Base-by-base conservation (phyloP, 176 grass and related monocot genomes). In the Saccharum spontaneum region DNA sequence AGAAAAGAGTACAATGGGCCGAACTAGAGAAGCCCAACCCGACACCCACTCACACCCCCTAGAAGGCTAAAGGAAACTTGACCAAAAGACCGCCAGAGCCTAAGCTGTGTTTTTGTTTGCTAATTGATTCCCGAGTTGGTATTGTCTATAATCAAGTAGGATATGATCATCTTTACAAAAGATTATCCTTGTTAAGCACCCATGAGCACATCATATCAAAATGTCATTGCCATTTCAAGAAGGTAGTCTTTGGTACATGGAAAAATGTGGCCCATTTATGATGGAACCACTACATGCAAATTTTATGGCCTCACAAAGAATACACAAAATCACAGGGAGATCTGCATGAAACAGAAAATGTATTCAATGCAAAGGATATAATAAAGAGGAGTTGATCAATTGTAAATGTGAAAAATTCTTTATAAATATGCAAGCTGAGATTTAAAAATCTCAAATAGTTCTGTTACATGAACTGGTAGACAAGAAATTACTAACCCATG, bases 131-230 rank as follows among this genome's bases (percentile, higher is more conserved):
- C 73, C 15, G 5, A 59, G 54, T 69, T 49, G 44, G 23, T 63
- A 12, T 88, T 83, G 54, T 72, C 20, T 40, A 72, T 50, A 67
- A 69, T 20, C 64, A 28, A 18, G 40, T 62, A 22, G 48, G 61
- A 45, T 37, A 79, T 79, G 67, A 26, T n/a, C 30, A 3, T 59
- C 15, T 70, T 52, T 68, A 59, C 11, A 31, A 49, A 63, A 88
- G 16, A 73, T 73, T 84, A 88, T 73, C 75, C 52, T 64, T 40
- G 22, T 55, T 61, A 77, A 72, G 39, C 8, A 70, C 16, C 40
- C 54, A 83, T 37, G 16, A 77, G 10, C 15, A 83, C 44, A 72
- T 72, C 76, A 71, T 22, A 83, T 61, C 24, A 60, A 83, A 67
- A 43, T 52, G 24, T 36, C 33, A 83, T 36, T 79, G 57, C 16